Percentiles rank a stretch among this genome's conserved stretches.
These are phyloP conservation scores for Ganoderma boninense DNA, from an alignment of 1,284 basidiomycete genomes.

Conservation along the genomic window DNA sequence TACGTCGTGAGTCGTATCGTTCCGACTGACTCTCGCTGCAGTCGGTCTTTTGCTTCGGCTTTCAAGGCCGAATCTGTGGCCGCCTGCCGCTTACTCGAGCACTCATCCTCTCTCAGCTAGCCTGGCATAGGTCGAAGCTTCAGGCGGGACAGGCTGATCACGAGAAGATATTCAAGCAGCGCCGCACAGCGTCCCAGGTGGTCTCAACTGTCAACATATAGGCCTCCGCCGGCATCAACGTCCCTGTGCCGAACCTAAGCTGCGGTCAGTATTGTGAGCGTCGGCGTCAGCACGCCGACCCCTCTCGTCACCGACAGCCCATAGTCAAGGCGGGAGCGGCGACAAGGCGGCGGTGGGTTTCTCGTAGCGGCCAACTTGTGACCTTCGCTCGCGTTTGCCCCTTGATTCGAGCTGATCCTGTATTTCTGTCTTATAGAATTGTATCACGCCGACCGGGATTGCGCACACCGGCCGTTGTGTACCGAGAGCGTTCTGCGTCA, in stretches of 20 bases:
- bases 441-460: neutral
- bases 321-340: slow-evolving; percentile 48
- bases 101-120: slow-evolving; percentile 33
- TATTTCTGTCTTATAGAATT: neutral
- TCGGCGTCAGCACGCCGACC: slow-evolving; percentile 39
- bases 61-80: neutral
- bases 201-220: slow-evolving; percentile 12
- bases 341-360: slow-evolving; percentile 23
- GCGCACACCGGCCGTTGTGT: neutral
- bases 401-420: neutral
- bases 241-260: slow-evolving; percentile 36
- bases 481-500: neutral
- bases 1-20: no score
- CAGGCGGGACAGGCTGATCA: slow-evolving; percentile 36
- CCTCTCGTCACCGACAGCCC: slow-evolving; percentile 40
- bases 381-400: neutral
- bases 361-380: neutral
- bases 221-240: slow-evolving; percentile 34
- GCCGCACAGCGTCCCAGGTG: slow-evolving; percentile 13
- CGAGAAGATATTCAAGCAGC: slow-evolving; percentile 33
- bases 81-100: neutral
- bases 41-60: neutral
- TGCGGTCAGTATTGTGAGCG: slow-evolving; percentile 34
- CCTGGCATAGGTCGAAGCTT: slow-evolving; percentile 29
- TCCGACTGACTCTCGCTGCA: no score